phyloP scores from a whole-genome alignment of 352 stramenopile species.

The Phytophthora citricola region DNA sequence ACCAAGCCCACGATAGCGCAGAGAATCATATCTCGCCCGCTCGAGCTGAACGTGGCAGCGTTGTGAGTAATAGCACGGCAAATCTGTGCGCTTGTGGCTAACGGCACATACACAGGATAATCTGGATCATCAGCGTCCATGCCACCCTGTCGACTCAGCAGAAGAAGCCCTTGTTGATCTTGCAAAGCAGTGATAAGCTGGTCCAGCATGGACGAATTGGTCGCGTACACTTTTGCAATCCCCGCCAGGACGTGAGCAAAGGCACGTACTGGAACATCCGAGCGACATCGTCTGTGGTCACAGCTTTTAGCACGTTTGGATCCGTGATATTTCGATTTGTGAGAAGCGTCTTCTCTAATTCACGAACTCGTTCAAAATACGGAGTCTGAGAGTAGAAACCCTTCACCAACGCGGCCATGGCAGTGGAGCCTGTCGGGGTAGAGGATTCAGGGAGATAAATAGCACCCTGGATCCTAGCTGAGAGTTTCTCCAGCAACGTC shows the following conservation, averaged over 20 bases:
- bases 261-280: constrained; percentile 57
- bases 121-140: constrained; percentile 36
- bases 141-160: constrained; percentile 6
- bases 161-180: constrained; percentile 31
- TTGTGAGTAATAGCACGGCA: constrained; percentile 72
- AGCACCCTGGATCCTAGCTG: constrained; percentile 55
- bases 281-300: constrained; percentile 55
- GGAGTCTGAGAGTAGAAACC: constrained; percentile 62
- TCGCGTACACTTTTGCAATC: constrained; percentile 28
- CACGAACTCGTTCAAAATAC: constrained; percentile 71
- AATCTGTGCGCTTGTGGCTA: constrained; percentile 73
- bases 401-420: constrained; percentile 66
- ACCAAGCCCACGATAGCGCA: constrained; percentile 71
- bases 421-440: constrained; percentile 1
- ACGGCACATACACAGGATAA: constrained; percentile 61
- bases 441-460: constrained; percentile 54
- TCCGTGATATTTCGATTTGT: constrained; percentile 55
- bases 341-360: constrained; percentile 58
- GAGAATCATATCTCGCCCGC: constrained; percentile 79
- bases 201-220: constrained; percentile 27
- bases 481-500: constrained; percentile 74
- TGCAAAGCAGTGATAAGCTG: constrained; percentile 30
- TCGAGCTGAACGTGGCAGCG: constrained; percentile 59
- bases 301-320: constrained; percentile 38
- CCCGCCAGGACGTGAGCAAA: constrained; percentile 38